These are phyloP conservation scores for Candida namnaoensis DNA, from an alignment of 805 yeast genomes.

Conservation along the genomic window DNA sequence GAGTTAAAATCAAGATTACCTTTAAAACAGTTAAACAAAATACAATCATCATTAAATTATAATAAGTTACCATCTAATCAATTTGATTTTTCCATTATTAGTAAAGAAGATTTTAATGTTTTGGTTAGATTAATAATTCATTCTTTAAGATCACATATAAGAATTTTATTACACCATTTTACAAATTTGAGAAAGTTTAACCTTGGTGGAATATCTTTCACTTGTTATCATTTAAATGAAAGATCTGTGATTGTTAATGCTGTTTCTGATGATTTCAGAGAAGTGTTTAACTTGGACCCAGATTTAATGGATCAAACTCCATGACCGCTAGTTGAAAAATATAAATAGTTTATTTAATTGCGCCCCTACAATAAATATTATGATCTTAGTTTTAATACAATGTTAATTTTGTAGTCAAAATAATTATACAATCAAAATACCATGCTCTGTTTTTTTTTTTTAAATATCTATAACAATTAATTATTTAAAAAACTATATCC, in stretches of 20 bases:
- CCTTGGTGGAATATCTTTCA: conserved; percentile 19
- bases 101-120: conserved; percentile 7
- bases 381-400: too few species aligned
- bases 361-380: too few species aligned
- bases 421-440: too few species aligned
- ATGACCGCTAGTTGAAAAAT: too few species aligned
- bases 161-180: conserved; percentile 5
- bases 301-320: too few species aligned
- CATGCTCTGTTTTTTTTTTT: too few species aligned
- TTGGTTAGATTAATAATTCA: conserved; percentile 15
- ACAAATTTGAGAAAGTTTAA: conserved; percentile 13
- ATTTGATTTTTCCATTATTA: conserved; percentile 5
- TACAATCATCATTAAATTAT: conserved; percentile 12
- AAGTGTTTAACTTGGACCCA: neutral
- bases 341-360: too few species aligned
- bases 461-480: too few species aligned
- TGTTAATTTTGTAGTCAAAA: too few species aligned
- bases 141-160: conserved; percentile 12
- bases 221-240: conserved; percentile 1
- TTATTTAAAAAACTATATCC: conserved; percentile 39
- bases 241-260: conserved; percentile 5
- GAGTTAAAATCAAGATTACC: conserved; percentile 9
- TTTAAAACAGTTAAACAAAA: conserved; percentile 15
- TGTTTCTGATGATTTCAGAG: conserved; percentile 17
- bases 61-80: conserved; percentile 12